Percentiles rank a stretch among this genome's conserved stretches.
Conservation (phyloP, 495 filamentous ascomycete genomes). For the Apiosordaria backusii region DNA sequence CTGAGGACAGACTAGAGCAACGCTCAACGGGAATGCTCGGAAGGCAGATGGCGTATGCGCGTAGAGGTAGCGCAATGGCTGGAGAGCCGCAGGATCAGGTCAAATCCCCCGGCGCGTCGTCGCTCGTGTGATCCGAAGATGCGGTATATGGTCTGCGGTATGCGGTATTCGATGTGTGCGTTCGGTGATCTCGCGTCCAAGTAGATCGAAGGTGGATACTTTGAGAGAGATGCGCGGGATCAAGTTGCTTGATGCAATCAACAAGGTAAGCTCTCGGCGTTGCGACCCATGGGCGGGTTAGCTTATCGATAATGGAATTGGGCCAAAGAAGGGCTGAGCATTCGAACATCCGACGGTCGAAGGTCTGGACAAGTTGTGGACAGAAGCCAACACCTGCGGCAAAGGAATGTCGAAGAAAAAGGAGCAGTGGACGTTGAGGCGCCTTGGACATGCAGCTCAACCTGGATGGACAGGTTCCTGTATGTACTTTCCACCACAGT, state of each 20-base stretch:
- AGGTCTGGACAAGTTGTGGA: not conserved
- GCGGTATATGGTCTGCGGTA: not conserved
- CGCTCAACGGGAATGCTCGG: not conserved
- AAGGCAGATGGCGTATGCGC: conserved; percentile 6
- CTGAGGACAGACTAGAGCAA: not conserved
- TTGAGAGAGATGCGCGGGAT: not conserved
- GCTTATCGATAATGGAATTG: not conserved
- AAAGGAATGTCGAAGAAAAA: conserved; percentile 7
- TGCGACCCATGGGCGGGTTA: not conserved
- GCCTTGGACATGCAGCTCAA: conserved; percentile 17
- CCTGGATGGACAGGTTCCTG: conserved; percentile 19
- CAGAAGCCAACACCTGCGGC: conserved; percentile 1
- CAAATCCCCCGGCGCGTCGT: not conserved
- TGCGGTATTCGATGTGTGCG: not conserved
- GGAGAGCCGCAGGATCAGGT: not conserved
- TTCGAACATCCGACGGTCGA: not conserved
- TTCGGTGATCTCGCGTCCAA: not conserved
- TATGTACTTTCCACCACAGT: conserved; percentile 8
- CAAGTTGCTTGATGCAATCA: not conserved
- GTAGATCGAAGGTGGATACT: not conserved
- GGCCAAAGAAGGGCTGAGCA: not conserved
- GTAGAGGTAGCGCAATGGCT: conserved; percentile 11
- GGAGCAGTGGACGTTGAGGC: conserved; percentile 18
- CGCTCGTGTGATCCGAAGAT: not conserved
- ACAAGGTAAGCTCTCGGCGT: not conserved